Evolutionary conservation across 192 early-diverging fungal genomes (phyloP).

Genomic region (Coemansia asiatica): DNA sequence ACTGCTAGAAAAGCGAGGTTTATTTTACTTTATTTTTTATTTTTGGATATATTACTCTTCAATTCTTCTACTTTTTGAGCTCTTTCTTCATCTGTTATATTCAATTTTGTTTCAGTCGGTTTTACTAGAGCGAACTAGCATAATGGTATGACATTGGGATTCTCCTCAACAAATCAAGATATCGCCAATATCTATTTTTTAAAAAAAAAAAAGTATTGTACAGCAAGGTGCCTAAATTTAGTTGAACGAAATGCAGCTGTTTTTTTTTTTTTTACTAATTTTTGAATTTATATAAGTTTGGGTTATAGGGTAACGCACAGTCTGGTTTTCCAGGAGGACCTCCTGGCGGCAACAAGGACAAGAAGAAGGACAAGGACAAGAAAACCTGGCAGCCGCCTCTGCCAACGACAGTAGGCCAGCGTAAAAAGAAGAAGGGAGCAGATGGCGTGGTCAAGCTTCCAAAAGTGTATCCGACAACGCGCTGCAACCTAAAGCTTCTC

Average conservation of each 20-base stretch:
- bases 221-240: too few relatives aligned
- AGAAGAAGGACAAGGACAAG: constrained; percentile 81
- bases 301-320: constrained; percentile 80
- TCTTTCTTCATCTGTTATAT: too few relatives aligned
- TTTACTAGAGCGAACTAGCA: too few relatives aligned
- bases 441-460: constrained; percentile 90
- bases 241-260: too few relatives aligned
- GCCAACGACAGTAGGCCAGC: constrained; percentile 98
- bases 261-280: too few relatives aligned
- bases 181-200: not conserved
- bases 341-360: constrained; percentile 66
- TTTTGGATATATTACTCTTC: too few relatives aligned
- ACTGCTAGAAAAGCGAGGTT: too few relatives aligned
- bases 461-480: constrained; percentile 95
- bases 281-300: not conserved
- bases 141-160: too few relatives aligned
- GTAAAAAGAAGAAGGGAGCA: constrained; percentile 91
- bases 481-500: constrained; percentile 95
- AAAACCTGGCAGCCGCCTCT: constrained; percentile 99
- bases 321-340: constrained; percentile 68
- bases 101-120: too few relatives aligned
- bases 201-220: not conserved
- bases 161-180: too few relatives aligned
- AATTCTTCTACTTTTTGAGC: too few relatives aligned
- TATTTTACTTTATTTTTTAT: too few relatives aligned